Base-by-base conservation (phyloP, 2,329 filamentous ascomycete genomes). In the Dactylonectria macrodidyma region DNA sequence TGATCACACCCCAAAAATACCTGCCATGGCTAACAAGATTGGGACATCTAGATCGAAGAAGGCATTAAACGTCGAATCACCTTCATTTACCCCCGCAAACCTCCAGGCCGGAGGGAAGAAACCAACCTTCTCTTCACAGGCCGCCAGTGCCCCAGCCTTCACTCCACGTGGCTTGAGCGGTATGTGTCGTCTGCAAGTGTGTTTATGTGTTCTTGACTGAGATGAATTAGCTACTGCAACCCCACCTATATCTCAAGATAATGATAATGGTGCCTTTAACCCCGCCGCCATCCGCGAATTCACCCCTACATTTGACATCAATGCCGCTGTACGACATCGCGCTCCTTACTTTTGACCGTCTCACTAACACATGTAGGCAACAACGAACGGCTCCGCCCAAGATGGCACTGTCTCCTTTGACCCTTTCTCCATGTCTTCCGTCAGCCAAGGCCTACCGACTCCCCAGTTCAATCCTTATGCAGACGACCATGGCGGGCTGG, bases 31-130 rank as follows among this genome's bases (percentile, higher is more conserved):
- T 76, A 61, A 76, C 68, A 30, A 59, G 8, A 41, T 58, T 12
- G 16, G 38, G 14, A 14, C 38, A 36, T 30, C 22, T 66, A 87
- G 85, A 67, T 78, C 84, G 26, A 94, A 94, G 81, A 96, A 95
- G 81, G 86, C 92, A 33, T 87, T 99, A 73, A 99, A 97, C 81
- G 96, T 97, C 77, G 96, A 98, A 77, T 98, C 96, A 9, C 95
- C 96, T 12, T 94, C 95, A 55, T 99, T 99, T 80, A 98, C 94
- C 0, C 95, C 95, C 6, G 84, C 89, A 14, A 83, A 80, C 66
- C 74, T 86, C 50, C 81, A 82, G 66, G 73, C 87, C 26, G 81
- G 83, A 1, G 78, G 83, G 26, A 94, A 94, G 81, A 92, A 92
- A 76, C 88, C 91, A 10, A 91, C 91, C 9, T 95, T 98, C 71